Evolutionary conservation across 2,329 filamentous ascomycete species (phyloP), one percentile per base, ranked within the genome.

Genomic region (Cadophora gregata): DNA sequence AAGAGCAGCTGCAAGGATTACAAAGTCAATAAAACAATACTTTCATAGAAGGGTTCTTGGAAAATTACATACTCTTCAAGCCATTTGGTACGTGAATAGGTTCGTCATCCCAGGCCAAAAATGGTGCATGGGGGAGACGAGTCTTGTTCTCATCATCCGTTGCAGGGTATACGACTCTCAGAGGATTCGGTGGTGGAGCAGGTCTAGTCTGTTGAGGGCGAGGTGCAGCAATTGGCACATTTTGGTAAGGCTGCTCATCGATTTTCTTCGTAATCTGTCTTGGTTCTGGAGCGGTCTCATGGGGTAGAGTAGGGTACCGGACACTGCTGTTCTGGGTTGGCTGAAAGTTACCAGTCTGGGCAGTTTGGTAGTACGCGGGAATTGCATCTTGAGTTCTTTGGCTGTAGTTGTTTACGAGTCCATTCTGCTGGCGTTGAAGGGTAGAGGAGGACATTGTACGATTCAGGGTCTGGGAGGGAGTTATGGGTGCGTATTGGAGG

Each of bases 81-180:
- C 72, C 71, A 60, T 72, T 64, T 16, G 70, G 64, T 33, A 77
- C 67, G 25, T 73, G 69, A 38, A 76, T 51, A 29, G 72, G 70
- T 12, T 63, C 66, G 51, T 73, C 69, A 9, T 72, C 69, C 67
- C 73, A 75, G 21, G 63, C 51, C 16, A 77, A 47, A 50, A 71
- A 77, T 2, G 75, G 74, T 21, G 75, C 76, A 65, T 72, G 69
- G 5, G 68, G 63, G 58, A 77, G 69, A 9, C 67, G 66, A 12
- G 24, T 63, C 31, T 63, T 55, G 24, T n/a, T 38, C 24, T 63
- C 48, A 4, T 42, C 33, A 29, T 71, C 63, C 51, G 76, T 33
- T 16, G 75, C 72, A 27, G 73, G 70, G 59, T 74, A 69, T 29
- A 71, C 71, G 8, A 74, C 66, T 60, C 75, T 68, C 25, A 75